Base-by-base conservation (phyloP, 2,329 filamentous ascomycete genomes). In the Cordyceps sp. region DNA sequence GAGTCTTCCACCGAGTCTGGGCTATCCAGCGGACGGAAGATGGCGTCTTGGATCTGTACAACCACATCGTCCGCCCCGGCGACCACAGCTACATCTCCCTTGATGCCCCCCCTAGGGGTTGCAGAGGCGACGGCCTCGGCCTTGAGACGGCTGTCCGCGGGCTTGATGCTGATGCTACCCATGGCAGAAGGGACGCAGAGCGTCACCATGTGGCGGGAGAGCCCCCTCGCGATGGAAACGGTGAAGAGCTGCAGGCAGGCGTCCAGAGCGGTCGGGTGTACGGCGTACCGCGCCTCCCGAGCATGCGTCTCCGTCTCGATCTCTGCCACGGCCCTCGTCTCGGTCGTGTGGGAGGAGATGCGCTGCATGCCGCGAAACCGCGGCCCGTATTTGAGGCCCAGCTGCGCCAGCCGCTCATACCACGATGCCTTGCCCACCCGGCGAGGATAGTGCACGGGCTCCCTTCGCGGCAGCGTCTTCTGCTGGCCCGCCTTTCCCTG, bases 191-290 rank as follows among this genome's bases (percentile, higher is more conserved):
- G 26, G n/a, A 28, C 15, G 15, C 12, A 8, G 9, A 28, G 16
- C 15, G 26, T 18, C 10, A 17, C 26, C 10, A 28, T 18, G 26
- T 17, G 10, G 9, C 26, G 26, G 4, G 16, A 15, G 7, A 28
- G 10, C 18, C 26, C 26, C 9, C n/a, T 25, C 10, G 25, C 28
- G 22, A 18, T 20, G 6, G 37, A 32, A 10, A 34, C 37, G 2
- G 29, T 28, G 15, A 26, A 34, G 3, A 36, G 26, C 18, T 38
- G 34, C 2, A 38, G 27, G n/a, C 35, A 36, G 12, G 21, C 26
- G 8, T 39, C 37, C 10, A 39, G 20, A 3, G 31, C 16, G 5
- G 29, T 33, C 6, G 37, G 37, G 13, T 39, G 37, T 6, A 38
- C 26, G 6, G 36, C 10, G 19, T 38, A 39, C 3, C 21, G 18